phyloP scores from a whole-genome alignment of 805 yeast genomes.

The Kodamaea leandrae region DNA sequence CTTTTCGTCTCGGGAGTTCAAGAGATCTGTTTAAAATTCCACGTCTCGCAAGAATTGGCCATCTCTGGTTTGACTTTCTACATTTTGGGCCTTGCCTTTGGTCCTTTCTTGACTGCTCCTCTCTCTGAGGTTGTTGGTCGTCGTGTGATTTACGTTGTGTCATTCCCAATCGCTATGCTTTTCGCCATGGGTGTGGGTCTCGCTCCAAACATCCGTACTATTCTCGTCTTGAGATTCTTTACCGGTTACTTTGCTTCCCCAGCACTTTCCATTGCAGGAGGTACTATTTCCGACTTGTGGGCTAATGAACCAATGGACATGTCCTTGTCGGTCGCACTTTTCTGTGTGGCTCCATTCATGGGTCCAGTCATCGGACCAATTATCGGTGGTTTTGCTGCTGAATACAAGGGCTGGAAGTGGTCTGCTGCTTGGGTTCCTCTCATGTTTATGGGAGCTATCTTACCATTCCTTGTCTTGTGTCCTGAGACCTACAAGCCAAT shows the following conservation, averaged over 20 bases:
- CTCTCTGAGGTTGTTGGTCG: slow-evolving; percentile 69
- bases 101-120: slow-evolving; percentile 72
- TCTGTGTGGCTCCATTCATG: slow-evolving; percentile 73
- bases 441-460: slow-evolving; percentile 61
- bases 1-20: slow-evolving; percentile 64
- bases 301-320: slow-evolving; percentile 49
- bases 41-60: slow-evolving; percentile 58
- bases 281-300: slow-evolving; percentile 79
- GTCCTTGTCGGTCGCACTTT: slow-evolving; percentile 74
- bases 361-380: slow-evolving; percentile 81
- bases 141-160: slow-evolving; percentile 53
- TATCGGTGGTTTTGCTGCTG: slow-evolving; percentile 70
- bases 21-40: slow-evolving; percentile 47
- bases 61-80: slow-evolving; percentile 70
- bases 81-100: slow-evolving; percentile 65
- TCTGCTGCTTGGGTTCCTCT: slow-evolving; percentile 64
- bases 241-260: slow-evolving; percentile 78
- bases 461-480: slow-evolving; percentile 46
- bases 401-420: slow-evolving; percentile 67
- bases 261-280: slow-evolving; percentile 81
- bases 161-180: slow-evolving; percentile 66
- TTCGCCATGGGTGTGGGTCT: slow-evolving; percentile 74
- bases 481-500: slow-evolving; percentile 82
- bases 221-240: slow-evolving; percentile 69
- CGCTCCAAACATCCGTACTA: slow-evolving; percentile 55